phyloP scores from a whole-genome alignment of 768 basidiomycete genomes.

The Boletus insuetus region DNA sequence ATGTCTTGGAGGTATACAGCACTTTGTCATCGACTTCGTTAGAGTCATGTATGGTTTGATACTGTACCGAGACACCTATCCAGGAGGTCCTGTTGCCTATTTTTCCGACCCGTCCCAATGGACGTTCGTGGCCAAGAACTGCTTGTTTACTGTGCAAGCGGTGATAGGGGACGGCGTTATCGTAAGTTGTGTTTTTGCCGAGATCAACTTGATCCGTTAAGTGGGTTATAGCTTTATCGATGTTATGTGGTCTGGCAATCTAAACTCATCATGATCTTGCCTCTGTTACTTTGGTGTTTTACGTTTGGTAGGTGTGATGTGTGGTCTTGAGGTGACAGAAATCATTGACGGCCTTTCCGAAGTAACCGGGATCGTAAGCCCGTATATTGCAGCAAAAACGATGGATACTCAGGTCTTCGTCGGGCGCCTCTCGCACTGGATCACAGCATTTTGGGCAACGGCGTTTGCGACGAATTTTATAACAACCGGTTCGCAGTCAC shows the following conservation, averaged over 20 bases:
- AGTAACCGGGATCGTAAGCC: neutral
- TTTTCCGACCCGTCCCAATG: conserved; percentile 3
- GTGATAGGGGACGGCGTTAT: conserved; percentile 24
- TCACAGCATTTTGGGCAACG: neutral
- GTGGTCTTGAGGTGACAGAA: neutral
- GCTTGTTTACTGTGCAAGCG: conserved; percentile 16
- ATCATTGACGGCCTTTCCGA: neutral
- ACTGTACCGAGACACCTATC: neutral
- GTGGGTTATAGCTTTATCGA: neutral
- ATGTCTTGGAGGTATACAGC: neutral
- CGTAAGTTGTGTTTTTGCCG: conserved; percentile 7
- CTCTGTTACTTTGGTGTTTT: neutral
- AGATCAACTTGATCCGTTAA: neutral
- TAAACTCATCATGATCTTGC: neutral
- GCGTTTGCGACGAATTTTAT: neutral
- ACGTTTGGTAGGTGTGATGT: neutral
- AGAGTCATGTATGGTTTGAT: neutral
- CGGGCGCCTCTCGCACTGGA: neutral
- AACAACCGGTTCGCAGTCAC: neutral
- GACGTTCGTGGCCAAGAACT: conserved; percentile 26
- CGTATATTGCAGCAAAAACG: neutral
- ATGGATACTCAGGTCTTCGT: neutral
- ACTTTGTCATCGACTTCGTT: neutral
- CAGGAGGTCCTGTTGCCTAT: neutral
- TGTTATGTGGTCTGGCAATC: neutral